Percentiles rank a stretch among this genome's conserved stretches.
phyloP scores from a whole-genome alignment of 306 rosid genomes.

The Alnus rubra region DNA sequence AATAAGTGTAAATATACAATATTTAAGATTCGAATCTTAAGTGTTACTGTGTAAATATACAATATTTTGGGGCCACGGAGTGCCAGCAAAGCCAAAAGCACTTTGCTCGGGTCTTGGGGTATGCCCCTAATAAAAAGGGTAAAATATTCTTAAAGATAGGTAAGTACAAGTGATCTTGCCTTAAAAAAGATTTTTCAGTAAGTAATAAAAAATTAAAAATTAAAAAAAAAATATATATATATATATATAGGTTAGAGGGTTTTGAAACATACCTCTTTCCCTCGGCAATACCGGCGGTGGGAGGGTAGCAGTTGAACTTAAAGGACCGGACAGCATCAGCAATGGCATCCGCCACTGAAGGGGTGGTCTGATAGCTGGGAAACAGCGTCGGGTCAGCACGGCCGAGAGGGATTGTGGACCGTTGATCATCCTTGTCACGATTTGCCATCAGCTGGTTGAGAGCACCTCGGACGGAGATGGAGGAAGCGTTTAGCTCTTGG shows the following conservation, averaged over 20 bases:
- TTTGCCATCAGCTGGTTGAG: constrained; percentile 28
- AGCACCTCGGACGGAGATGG: constrained; percentile 50
- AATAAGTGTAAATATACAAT: too few relatives aligned
- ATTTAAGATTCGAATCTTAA: too few relatives aligned
- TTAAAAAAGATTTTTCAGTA: too few relatives aligned
- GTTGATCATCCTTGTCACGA: constrained; percentile 29
- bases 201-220: too few relatives aligned
- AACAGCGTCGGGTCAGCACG: constrained; percentile 57
- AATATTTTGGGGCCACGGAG: too few relatives aligned
- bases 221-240: too few relatives aligned
- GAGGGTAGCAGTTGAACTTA: constrained; percentile 54
- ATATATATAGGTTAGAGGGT: background rate
- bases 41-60: too few relatives aligned
- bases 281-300: constrained; percentile 42
- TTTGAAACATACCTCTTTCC: constrained; percentile 44
- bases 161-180: too few relatives aligned
- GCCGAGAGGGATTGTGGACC: constrained; percentile 40
- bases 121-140: too few relatives aligned
- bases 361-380: constrained; percentile 35
- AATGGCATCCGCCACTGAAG: constrained; percentile 37
- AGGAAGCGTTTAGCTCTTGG: constrained; percentile 38
- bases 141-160: too few relatives aligned
- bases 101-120: too few relatives aligned
- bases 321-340: constrained; percentile 38
- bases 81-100: too few relatives aligned